A percentile compares a stretch with the other conserved stretches of the same genome.
phyloP scores from a whole-genome alignment of 1,284 basidiomycete species.

The Apiotrichum laibachii region DNA sequence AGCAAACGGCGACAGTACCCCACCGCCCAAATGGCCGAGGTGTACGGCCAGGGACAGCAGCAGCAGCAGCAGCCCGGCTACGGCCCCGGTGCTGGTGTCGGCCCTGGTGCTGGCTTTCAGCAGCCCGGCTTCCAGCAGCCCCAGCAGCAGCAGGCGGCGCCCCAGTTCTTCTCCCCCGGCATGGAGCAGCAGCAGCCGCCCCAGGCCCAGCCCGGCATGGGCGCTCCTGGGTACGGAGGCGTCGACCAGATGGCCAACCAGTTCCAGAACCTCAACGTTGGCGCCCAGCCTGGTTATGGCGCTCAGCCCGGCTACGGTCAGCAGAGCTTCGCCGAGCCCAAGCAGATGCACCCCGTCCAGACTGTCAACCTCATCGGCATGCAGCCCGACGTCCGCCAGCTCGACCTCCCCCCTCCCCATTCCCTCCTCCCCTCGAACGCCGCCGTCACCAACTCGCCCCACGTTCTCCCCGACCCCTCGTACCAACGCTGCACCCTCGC shows the following conservation, averaged over 20 bases:
- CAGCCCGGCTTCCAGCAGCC: constrained; percentile 50
- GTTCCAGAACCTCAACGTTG: constrained; percentile 80
- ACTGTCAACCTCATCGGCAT: constrained; percentile 85
- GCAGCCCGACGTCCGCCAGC: constrained; percentile 81
- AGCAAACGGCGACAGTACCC: constrained; percentile 83
- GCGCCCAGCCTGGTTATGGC: constrained; percentile 57
- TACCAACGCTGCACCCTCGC: constrained; percentile 93
- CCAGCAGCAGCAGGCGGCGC: constrained; percentile 29
- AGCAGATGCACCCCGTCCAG: constrained; percentile 59
- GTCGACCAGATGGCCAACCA: constrained; percentile 74
- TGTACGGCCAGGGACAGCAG: constrained; percentile 58
- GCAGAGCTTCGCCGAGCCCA: constrained; percentile 24
- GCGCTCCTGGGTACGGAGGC: constrained; percentile 8
- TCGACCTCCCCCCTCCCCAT: constrained; percentile 78
- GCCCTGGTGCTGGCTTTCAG: constrained; percentile 12
- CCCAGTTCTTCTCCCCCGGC: constrained; percentile 84
- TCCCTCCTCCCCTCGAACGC: constrained; percentile 81
- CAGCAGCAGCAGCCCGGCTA: constrained; percentile 31
- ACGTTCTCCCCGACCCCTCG: constrained; percentile 80
- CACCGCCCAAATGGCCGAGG: constrained; percentile 74
- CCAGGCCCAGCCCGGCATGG: constrained; percentile 47
- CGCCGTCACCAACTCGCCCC: constrained; percentile 73
- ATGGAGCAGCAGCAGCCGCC: constrained; percentile 54
- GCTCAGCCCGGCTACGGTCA: constrained; percentile 9
- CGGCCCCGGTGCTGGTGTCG: constrained; percentile 7